Conservation (phyloP, 202 grass and related monocot genomes). For the Saccharum hybrid region DNA sequence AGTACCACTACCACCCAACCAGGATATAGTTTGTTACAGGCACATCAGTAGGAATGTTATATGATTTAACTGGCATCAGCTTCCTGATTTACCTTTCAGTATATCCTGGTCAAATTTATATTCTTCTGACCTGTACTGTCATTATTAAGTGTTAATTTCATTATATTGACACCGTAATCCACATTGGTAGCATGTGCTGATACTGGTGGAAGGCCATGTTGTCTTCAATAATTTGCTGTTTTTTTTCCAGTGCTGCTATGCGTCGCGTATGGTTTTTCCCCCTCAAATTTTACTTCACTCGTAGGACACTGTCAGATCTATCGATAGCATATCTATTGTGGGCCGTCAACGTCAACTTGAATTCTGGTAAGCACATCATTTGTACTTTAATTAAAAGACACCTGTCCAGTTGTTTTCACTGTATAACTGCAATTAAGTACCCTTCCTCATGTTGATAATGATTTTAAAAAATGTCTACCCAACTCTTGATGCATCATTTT, state of each 20-base stretch:
- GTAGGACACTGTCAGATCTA: neutral
- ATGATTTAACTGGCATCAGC: neutral
- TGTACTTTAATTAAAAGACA: neutral
- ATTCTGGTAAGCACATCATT: slow-evolving; percentile 10
- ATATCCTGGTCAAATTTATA: slow-evolving; percentile 19
- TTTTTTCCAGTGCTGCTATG: neutral
- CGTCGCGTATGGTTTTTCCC: neutral
- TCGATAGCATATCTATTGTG: neutral
- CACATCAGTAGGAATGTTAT: neutral
- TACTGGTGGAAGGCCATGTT: slow-evolving; percentile 1
- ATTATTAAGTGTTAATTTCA: neutral
- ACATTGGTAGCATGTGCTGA: slow-evolving; percentile 4
- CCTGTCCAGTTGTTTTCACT: slow-evolving; percentile 15
- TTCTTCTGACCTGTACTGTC: neutral
- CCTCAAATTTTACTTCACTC: neutral
- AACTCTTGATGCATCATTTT: neutral
- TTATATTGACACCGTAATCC: neutral
- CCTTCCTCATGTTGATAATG: slow-evolving; percentile 5
- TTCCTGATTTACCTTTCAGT: slow-evolving; percentile 24
- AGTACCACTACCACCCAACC: slow-evolving; percentile 16
- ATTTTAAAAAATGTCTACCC: neutral
- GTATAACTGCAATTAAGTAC: neutral
- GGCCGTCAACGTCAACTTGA: neutral
- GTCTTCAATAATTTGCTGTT: neutral
- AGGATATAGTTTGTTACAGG: slow-evolving; percentile 12